phyloP scores from a whole-genome alignment of 2,329 filamentous ascomycete genomes.

The Aureobasidium sp. region DNA sequence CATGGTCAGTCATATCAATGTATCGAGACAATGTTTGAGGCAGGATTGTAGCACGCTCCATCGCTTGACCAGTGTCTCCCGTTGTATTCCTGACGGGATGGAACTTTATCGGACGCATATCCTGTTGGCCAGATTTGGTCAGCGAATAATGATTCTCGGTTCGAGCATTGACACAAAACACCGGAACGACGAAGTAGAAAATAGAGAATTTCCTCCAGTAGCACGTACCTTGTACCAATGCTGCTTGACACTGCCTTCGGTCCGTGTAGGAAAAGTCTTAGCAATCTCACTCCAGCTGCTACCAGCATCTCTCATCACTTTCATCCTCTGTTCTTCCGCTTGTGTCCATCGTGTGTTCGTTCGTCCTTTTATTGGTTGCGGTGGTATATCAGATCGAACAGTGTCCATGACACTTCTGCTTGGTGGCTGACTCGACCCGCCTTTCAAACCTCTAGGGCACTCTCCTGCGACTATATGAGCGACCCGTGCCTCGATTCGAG shows the following conservation, averaged over 20 bases:
- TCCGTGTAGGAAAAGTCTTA: slow-evolving; percentile 91
- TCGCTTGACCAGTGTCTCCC: too few species aligned
- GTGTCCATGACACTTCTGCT: too few species aligned
- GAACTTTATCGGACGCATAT: slow-evolving; percentile 57
- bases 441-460: too few species aligned
- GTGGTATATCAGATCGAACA: too few species aligned
- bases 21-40: too few species aligned
- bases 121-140: slow-evolving; percentile 43
- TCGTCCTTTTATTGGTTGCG: slow-evolving; percentile 70
- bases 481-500: slow-evolving; percentile 46
- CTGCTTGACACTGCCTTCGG: slow-evolving; percentile 97
- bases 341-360: slow-evolving; percentile 99
- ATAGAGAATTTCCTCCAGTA: neutral
- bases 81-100: too few species aligned
- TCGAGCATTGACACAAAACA: neutral
- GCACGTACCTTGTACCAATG: slow-evolving; percentile 89
- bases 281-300: slow-evolving; percentile 98
- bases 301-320: slow-evolving; percentile 87
- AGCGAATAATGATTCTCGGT: slow-evolving; percentile 21
- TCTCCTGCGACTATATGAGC: too few species aligned
- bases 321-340: slow-evolving; percentile 83
- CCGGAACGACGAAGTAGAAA: neutral
- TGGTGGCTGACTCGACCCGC: too few species aligned
- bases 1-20: too few species aligned
- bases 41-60: too few species aligned